Evolutionary conservation across 169 alveolate species (phyloP).

Genomic region (Plasmodium gonderi): DNA sequence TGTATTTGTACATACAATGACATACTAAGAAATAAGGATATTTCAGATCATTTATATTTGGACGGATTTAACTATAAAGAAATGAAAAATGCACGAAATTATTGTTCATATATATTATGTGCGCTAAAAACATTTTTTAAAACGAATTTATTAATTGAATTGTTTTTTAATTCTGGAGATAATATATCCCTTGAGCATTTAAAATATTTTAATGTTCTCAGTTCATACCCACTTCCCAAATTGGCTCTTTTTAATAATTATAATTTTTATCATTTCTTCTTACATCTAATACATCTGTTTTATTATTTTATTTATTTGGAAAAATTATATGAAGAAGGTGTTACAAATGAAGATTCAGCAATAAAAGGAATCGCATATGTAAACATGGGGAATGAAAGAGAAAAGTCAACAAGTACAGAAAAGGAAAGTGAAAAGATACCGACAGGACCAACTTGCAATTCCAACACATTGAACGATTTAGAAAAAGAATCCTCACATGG

Average conservation of each 20-base stretch:
- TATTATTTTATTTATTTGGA: constrained; percentile 59
- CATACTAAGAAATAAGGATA: constrained; percentile 48
- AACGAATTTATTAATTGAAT: constrained; percentile 28
- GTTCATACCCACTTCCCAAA: constrained; percentile 42
- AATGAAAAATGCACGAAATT: constrained; percentile 58
- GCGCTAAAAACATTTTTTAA: constrained; percentile 53
- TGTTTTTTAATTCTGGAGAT: constrained; percentile 42
- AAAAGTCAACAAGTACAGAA: neutral
- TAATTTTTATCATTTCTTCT: constrained; percentile 48
- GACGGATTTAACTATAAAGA: constrained; percentile 74
- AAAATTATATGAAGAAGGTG: constrained; percentile 33
- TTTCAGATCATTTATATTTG: constrained; percentile 38
- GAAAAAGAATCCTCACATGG: neutral
- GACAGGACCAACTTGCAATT: neutral
- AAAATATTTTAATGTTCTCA: constrained; percentile 36
- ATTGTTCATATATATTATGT: constrained; percentile 52
- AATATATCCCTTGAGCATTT: constrained; percentile 44
- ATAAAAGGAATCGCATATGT: neutral
- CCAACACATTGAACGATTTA: neutral
- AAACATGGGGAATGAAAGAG: neutral
- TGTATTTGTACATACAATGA: constrained; percentile 70
- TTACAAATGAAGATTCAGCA: neutral
- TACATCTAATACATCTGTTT: constrained; percentile 40
- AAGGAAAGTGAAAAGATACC: neutral
- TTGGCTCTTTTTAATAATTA: constrained; percentile 41